Base-by-base conservation (phyloP, 306 rosid species). In the Castanea crenata region DNA sequence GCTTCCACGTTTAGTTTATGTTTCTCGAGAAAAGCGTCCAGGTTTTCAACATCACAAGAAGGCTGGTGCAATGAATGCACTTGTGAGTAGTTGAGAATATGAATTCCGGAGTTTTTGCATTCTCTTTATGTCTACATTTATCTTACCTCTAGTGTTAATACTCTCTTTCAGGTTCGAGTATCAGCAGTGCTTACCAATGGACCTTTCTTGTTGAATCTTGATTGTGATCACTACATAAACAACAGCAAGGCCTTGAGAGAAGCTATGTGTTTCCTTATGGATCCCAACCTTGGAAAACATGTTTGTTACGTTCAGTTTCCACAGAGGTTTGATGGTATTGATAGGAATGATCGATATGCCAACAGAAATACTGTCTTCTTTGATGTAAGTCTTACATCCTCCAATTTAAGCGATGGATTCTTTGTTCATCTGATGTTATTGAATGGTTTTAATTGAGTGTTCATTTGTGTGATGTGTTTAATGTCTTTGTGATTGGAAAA, bases 21-120 rank as follows among this genome's bases (percentile, higher is more conserved):
- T 95, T 74, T 95, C 99, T 87, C 99, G 99, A 85, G 99, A 95
- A 82, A 95, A 95, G 93, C 99, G 99, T 86, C 99, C 97, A 7
- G 98, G 99, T 31, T 95, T 95, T 83, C 99, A 95, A 84, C 99
- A 95, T 88, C 99, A 95, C 89, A 95, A 95, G 89, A 95, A 95
- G 82, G 99, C 99, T 3, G 99, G 99, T 85, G 99, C 99, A 74
- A 95, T 95, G 99, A 95, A 95, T 84, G 92, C 99, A 58, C 97
- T 95, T 71, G 99, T 95, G 83, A 89, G 99, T 87, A 75, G 34
- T 71, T 59, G 9, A 44, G 34, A 8, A 20, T 57, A 52, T 29
- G 77, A 57, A 44, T 13, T 44, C 41, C 79, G 57, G 41, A 63
- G 58, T 29, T 61, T 46, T 49, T n/a, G 65, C 44, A 74, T 29